Percentiles rank a stretch among this genome's conserved stretches.
Evolutionary conservation across 768 basidiomycete genomes (phyloP).

Genomic region (Sporobolomyces pararoseus): DNA sequence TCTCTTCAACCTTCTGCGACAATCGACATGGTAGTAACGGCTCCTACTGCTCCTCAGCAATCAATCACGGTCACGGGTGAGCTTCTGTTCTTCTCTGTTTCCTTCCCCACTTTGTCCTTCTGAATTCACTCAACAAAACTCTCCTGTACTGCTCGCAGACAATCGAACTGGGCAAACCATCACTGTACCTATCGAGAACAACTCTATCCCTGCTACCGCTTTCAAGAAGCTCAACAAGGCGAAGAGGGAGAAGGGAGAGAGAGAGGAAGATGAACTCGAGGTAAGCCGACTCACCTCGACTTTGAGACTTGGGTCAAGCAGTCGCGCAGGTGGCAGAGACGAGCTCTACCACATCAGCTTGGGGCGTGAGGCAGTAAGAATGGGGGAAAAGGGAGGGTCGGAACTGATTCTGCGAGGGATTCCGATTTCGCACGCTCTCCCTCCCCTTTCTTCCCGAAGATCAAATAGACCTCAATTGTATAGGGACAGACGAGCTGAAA

Average conservation of each 20-base stretch:
- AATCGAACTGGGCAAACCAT: constrained; percentile 79
- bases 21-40: not conserved
- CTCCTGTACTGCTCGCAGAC: constrained; percentile 53
- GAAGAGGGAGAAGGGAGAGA: constrained; percentile 38
- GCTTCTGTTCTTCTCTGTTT: not conserved
- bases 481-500: no score
- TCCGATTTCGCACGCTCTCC: no score
- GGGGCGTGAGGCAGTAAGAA: no score
- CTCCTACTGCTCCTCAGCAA: not conserved
- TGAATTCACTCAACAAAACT: not conserved
- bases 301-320: no score
- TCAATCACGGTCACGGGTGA: constrained; percentile 35
- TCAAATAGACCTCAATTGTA: no score
- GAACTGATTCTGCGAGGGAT: no score
- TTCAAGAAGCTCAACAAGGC: constrained; percentile 68
- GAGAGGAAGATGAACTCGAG: constrained; percentile 40
- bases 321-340: no score
- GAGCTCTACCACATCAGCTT: no score
- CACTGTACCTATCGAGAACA: constrained; percentile 70
- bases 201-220: constrained; percentile 70
- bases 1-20: not conserved
- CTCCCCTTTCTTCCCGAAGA: no score
- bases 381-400: no score
- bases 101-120: not conserved
- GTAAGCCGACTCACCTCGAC: not conserved